These are phyloP conservation scores for Ogataea saltuana DNA, from an alignment of 805 yeast genomes.

Conservation along the genomic window DNA sequence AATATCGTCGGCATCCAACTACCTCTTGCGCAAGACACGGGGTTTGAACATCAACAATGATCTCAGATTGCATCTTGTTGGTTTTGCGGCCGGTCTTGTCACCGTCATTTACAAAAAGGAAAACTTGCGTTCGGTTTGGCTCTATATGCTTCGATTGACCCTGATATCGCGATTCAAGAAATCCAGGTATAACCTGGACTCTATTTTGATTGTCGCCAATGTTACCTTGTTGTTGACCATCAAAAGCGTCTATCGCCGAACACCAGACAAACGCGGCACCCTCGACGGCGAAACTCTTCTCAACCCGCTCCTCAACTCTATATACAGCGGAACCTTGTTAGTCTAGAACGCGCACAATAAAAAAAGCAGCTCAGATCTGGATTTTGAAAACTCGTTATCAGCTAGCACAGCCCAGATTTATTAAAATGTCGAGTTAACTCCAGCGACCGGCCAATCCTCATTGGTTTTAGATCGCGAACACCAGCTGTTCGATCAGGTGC, in stretches of 20 bases:
- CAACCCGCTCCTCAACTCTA: conserved; percentile 8
- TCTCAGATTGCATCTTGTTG: conserved; percentile 15
- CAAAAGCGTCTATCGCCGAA: conserved; percentile 13
- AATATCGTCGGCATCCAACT: conserved; percentile 9
- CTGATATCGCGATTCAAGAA: conserved; percentile 17
- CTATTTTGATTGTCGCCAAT: conserved; percentile 15
- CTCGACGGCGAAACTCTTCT: conserved; percentile 9
- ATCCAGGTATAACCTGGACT: conserved; percentile 17
- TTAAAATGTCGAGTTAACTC: no score
- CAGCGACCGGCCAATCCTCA: no score
- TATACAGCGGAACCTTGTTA: conserved; percentile 12
- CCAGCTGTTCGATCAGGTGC: conserved; percentile 20
- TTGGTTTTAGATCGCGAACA: conserved; percentile 7
- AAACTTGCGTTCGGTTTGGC: conserved; percentile 22
- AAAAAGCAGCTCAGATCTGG: background rate
- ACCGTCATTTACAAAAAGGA: conserved; percentile 16
- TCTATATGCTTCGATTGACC: conserved; percentile 23
- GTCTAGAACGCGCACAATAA: background rate
- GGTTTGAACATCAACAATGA: background rate
- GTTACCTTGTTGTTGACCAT: conserved; percentile 17
- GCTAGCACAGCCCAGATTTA: no score
- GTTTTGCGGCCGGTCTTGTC: conserved; percentile 18
- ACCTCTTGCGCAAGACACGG: conserved; percentile 4
- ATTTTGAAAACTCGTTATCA: no score
- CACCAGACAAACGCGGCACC: conserved; percentile 2